A percentile compares a stretch with the other conserved stretches of the same genome.
phyloP scores from a whole-genome alignment of 2,329 filamentous ascomycete genomes.

The Talaromyces albobiverticillius region DNA sequence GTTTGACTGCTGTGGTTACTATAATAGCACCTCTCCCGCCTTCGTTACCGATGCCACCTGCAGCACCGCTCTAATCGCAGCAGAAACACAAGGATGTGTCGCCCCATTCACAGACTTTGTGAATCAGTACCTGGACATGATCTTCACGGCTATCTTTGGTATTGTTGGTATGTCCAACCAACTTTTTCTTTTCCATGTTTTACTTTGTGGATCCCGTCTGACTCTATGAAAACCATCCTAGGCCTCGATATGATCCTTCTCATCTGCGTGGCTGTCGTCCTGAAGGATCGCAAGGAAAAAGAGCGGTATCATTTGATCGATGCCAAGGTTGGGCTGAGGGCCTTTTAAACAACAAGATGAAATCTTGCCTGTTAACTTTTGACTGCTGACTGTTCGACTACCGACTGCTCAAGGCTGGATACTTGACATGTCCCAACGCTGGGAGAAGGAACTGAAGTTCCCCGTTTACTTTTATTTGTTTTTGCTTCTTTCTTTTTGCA shows the following conservation, averaged over 20 bases:
- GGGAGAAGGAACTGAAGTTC: no score
- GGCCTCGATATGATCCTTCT: slow-evolving; percentile 66
- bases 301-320: slow-evolving; percentile 78
- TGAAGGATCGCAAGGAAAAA: slow-evolving; percentile 77
- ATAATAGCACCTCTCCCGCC: slow-evolving; percentile 67
- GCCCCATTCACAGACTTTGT: slow-evolving; percentile 65
- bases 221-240: slow-evolving; percentile 23
- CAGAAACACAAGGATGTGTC: slow-evolving; percentile 67
- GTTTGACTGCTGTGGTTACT: slow-evolving; percentile 79
- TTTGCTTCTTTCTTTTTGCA: no score
- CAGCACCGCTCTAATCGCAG: slow-evolving; percentile 66
- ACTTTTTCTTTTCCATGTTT: not conserved
- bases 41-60: slow-evolving; percentile 70
- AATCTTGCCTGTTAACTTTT: slow-evolving; percentile 45
- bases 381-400: not conserved
- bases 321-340: slow-evolving; percentile 63
- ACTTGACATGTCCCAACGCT: slow-evolving; percentile 1
- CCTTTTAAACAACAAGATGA: not conserved
- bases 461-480: no score
- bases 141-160: slow-evolving; percentile 78
- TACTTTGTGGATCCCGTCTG: no score
- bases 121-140: slow-evolving; percentile 68
- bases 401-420: slow-evolving; percentile 4
- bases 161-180: slow-evolving; percentile 59
- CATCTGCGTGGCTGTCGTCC: slow-evolving; percentile 68